A percentile compares a stretch with the other conserved stretches of the same genome.
Evolutionary conservation across 2,329 filamentous ascomycete species (phyloP).

Genomic region (Neurospora sp.): DNA sequence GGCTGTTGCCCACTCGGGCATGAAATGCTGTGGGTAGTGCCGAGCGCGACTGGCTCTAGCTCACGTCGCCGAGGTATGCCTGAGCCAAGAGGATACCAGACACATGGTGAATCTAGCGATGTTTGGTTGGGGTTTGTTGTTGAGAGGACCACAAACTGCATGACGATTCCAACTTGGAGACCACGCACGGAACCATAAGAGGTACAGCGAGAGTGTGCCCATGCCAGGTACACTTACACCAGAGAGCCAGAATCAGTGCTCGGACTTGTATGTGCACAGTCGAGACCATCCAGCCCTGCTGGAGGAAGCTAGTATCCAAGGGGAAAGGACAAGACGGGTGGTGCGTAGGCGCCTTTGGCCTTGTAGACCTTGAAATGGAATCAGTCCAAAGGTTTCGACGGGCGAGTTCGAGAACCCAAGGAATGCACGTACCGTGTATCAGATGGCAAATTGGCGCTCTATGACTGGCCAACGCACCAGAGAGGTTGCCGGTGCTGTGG

Average conservation of each 20-base stretch:
- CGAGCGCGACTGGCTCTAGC: not conserved
- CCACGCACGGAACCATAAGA: not conserved
- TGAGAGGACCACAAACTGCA: not conserved
- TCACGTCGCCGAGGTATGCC: not conserved
- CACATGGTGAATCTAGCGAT: not conserved
- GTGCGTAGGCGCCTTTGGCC: not conserved
- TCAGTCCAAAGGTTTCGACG: not conserved
- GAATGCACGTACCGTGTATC: not conserved
- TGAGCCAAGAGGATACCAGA: not conserved
- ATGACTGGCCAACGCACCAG: not conserved
- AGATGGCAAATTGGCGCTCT: not conserved
- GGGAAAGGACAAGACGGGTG: not conserved
- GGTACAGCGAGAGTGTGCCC: not conserved
- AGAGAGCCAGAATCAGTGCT: not conserved
- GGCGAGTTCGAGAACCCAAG: not conserved
- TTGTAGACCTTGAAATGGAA: not conserved
- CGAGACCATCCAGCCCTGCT: not conserved
- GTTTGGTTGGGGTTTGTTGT: not conserved
- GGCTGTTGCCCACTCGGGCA: not conserved
- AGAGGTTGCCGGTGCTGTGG: not conserved
- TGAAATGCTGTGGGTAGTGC: not conserved
- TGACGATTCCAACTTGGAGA: not conserved
- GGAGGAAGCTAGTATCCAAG: not conserved
- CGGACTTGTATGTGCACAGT: not conserved
- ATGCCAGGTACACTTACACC: not conserved